Conservation (phyloP, 2,329 filamentous ascomycete genomes). For the Colletotrichum sp. region DNA sequence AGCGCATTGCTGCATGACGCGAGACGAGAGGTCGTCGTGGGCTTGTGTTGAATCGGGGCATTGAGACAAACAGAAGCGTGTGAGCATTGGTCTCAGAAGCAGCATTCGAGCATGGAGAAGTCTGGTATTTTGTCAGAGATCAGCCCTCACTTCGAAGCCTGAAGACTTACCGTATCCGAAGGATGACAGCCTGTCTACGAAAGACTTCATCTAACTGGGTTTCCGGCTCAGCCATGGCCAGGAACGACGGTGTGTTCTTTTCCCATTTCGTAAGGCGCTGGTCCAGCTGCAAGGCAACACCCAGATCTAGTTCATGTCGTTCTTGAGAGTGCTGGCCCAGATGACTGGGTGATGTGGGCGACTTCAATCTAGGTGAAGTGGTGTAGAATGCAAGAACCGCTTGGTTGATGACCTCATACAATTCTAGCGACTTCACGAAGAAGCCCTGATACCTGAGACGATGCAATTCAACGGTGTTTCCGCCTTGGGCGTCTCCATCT, state of each 20-base stretch:
- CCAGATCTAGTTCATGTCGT: constrained; percentile 26
- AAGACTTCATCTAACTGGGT: constrained; percentile 28
- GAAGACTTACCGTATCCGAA: constrained; percentile 34
- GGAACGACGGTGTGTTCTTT: constrained; percentile 27
- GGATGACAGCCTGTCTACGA: constrained; percentile 35
- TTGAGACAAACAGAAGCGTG: constrained; percentile 33
- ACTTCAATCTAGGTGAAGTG: not conserved
- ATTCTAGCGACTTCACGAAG: constrained; percentile 38
- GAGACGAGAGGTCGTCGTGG: constrained; percentile 28
- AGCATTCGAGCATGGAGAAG: constrained; percentile 40
- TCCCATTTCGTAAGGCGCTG: constrained; percentile 36
- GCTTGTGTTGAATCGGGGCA: constrained; percentile 18
- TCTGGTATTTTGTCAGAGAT: constrained; percentile 11
- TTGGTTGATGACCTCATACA: constrained; percentile 42
- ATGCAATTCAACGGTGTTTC: not conserved
- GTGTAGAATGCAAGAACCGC: constrained; percentile 34
- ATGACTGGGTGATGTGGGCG: not conserved
- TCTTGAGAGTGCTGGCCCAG: not conserved
- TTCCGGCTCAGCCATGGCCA: constrained; percentile 25
- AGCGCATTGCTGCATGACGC: constrained; percentile 36
- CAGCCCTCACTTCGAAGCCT: too few species aligned
- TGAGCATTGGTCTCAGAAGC: constrained; percentile 35
- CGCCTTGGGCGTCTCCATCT: not conserved
- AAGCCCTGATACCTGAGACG: constrained; percentile 27
- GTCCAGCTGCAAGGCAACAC: constrained; percentile 35